Evolutionary conservation across 1,139 yeast species (phyloP), one percentile per base, ranked within the genome.

Genomic region (Maudiozyma humilis): DNA sequence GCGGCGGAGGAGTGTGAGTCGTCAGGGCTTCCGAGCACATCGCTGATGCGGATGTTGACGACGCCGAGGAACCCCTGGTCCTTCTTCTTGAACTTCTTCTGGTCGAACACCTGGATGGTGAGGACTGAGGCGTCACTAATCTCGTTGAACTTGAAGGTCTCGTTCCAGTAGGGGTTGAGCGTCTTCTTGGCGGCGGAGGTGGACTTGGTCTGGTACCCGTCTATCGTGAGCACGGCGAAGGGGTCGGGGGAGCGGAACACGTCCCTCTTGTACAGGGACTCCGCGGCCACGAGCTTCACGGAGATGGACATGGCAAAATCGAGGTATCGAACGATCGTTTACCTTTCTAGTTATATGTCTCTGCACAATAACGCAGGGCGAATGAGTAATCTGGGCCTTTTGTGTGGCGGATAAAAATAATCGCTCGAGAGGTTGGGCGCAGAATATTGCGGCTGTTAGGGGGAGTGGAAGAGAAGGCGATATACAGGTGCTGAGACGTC

Each of bases 61-160:
- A 91, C 98, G 47, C 99, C 99, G 43, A 91, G 71, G 56, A 91
- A 91, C n/a, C 98, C 98, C 66, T 91, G 98, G 63, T 91, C 98
- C 75, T 88, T 89, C 80, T 88, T 88, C 64, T 91, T 91, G 70
- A 91, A 91, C 67, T 91, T 91, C 63, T 88, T 89, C 65, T 89
- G 97, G 64, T 91, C 98, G 66, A 93, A 91, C 14, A 91, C 93
- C 65, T 91, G 98, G 51, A 91, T 80, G 7, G 93, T 95, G 47
- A 91, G 71, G 38, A 89, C 86, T 16, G 95, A 83, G 55, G 85
- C 84, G 57, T 88, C 96, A 52, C 74, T 75, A 25, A 91, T 93
- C 53, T 78, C 79, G 23, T 52, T 56, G 62, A 76, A 80, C 44
- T 78, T 78, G 62, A 91, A 93, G 4, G 85, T 72, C 66, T 91